Evolutionary conservation across 2,329 filamentous ascomycete species (phyloP), one percentile per base, ranked within the genome.

Genomic region (Colletotrichum australisinense): DNA sequence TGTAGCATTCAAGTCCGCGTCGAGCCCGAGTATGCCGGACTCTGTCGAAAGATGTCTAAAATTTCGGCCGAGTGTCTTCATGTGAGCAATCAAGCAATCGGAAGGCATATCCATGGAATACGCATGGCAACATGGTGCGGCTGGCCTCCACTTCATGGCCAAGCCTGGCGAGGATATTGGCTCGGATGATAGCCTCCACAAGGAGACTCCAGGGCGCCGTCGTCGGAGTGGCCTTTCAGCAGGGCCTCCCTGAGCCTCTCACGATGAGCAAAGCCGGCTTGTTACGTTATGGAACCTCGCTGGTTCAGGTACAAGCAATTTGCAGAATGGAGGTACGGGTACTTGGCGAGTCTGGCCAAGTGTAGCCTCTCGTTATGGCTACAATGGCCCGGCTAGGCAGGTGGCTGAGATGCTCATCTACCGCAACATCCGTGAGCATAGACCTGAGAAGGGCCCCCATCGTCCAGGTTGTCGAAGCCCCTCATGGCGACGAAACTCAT

Each of bases 151-250:
- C 28, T 30, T 38, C 30, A 19, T 32, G 19, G 55, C 14, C 42
- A 24, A 14, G 52, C 69, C 63, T 72, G 65, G 69, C 69, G 16
- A 38, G 26, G 65, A 53, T 63, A 32, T 42, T 69, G 69, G 53
- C 66, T 55, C 65, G 14, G 65, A 38, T 72, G 62, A 46, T 38
- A 11, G 22, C 19, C 24, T 16, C 32, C 66, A 28, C 26, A 3
- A 24, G 19, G 28, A 49, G 49, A 53, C 53, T 9, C 63, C 38
- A 26, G 58, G 65, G 59, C 57, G 52, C 16, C n/a, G 28, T 63
- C 64, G 69, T 63, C 57, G 69, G 35, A n/a, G 42, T 69, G 52
- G 12, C 22, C n/a, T 28, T 46, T 56, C 28, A 55, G 26, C n/a
- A 46, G 32, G 57, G n/a, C 42, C 35, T 42, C 26, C n/a, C 26